Conservation (phyloP, 2,329 filamentous ascomycete species). For the Botrytis fabae region DNA sequence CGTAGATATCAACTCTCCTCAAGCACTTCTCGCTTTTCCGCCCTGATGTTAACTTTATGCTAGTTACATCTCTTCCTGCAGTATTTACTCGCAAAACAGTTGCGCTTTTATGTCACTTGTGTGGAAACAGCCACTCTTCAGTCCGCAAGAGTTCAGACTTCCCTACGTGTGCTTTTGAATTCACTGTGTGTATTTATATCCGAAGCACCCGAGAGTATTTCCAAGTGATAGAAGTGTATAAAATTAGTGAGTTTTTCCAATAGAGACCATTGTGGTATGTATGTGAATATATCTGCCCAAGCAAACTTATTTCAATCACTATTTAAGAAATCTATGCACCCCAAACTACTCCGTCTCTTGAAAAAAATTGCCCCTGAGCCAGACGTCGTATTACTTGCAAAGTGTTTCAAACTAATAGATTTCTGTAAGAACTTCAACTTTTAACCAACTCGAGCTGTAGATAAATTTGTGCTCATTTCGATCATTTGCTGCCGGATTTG, state of each 20-base stretch:
- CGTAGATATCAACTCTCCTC: no score
- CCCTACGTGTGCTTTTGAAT: background rate
- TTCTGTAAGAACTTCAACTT: fast-evolving
- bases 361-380: background rate
- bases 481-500: background rate
- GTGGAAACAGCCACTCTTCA: background rate
- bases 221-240: background rate
- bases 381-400: background rate
- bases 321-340: background rate
- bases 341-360: no score
- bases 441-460: background rate
- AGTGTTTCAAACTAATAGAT: background rate
- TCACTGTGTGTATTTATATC: background rate
- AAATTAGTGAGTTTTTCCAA: background rate
- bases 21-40: no score
- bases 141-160: background rate
- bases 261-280: background rate
- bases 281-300: background rate
- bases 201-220: background rate
- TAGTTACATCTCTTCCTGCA: no score
- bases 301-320: background rate
- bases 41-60: no score
- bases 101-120: background rate
- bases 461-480: background rate
- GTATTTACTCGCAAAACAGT: background rate